A percentile compares a stretch with the other conserved stretches of the same genome.
These are phyloP conservation scores for Articulospora tetracladia DNA, from an alignment of 495 filamentous ascomycete species.

Conservation along the genomic window DNA sequence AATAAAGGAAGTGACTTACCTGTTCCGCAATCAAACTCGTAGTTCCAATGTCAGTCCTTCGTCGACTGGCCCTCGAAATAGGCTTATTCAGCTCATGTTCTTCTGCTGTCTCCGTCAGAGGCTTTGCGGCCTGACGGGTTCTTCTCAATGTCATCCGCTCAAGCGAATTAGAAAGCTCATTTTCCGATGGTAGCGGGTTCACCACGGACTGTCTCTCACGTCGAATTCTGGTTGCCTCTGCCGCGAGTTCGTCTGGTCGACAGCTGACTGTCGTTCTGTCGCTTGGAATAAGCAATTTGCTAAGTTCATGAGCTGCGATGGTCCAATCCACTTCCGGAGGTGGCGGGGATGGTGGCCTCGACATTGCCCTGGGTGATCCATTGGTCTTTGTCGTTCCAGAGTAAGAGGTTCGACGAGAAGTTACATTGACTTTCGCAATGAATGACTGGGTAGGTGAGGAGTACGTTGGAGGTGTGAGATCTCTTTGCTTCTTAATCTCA, in stretches of 20 bases:
- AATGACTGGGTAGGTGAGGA: constrained; percentile 73
- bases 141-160: constrained; percentile 64
- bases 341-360: constrained; percentile 42
- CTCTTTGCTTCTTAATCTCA: constrained; percentile 46
- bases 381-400: constrained; percentile 32
- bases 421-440: constrained; percentile 62
- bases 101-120: constrained; percentile 38
- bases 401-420: constrained; percentile 48
- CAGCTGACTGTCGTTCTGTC: constrained; percentile 68
- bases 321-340: constrained; percentile 82
- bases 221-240: constrained; percentile 55
- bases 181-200: constrained; percentile 27
- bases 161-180: constrained; percentile 29
- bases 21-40: constrained; percentile 43
- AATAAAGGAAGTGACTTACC: constrained; percentile 27
- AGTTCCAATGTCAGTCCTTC: constrained; percentile 62
- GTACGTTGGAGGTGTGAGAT: constrained; percentile 59
- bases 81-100: constrained; percentile 51
- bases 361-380: constrained; percentile 24
- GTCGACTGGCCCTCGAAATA: constrained; percentile 46
- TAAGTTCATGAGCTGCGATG: constrained; percentile 73
- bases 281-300: constrained; percentile 74
- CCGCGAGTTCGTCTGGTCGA: constrained; percentile 69
- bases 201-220: constrained; percentile 57
- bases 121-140: constrained; percentile 56